Evolutionary conservation across 495 filamentous ascomycete genomes (phyloP), one percentile per base, ranked within the genome.

Genomic region (Terfezia boudieri): DNA sequence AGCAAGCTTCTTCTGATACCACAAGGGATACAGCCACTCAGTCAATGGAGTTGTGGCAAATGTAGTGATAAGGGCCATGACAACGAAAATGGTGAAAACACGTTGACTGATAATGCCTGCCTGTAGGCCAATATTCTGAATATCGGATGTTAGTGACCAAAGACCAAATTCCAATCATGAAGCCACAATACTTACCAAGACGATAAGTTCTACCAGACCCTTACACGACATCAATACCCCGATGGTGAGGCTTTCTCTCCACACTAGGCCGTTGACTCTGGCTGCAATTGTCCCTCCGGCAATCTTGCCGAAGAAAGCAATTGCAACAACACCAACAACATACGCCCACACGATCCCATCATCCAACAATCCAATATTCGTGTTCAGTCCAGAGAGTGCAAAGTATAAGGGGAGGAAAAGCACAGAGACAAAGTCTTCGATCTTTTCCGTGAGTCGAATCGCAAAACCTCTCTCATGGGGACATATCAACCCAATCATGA

Each of bases 71-170:
- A 96, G 71, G 23, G 88, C 88, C 75, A 64, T 0, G 87, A 86
- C 84, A n/a, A 98, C 90, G 54, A 98, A 98, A 55, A 98, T 94
- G 36, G 88, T 98, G 65, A 98, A 98, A 0, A 90, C 94, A 32
- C 79, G 76, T 23, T 75, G 74, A 51, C 83, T 89, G 35, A 98
- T 69, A 58, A 98, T 95, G 52, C 80, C 80, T 22, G 90, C 90
- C 74, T 93, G 83, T 14, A 90, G 74, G 23, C 90, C 90, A 61
- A 98, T 94, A 60, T 98, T 98, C 84, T 92, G 55, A 1, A 36
- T 36, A 22, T 49, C 9, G 55, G 51, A 38, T 54, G 51, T 71
- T 59, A 71, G 66, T 53, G 55, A 37, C 37, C 38, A 36, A 11
- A 20, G 35, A 14, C 36, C 12, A 37, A 55, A 51, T 37, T n/a